phyloP scores from a whole-genome alignment of 805 yeast species.

The Ogataea glucozyma region DNA sequence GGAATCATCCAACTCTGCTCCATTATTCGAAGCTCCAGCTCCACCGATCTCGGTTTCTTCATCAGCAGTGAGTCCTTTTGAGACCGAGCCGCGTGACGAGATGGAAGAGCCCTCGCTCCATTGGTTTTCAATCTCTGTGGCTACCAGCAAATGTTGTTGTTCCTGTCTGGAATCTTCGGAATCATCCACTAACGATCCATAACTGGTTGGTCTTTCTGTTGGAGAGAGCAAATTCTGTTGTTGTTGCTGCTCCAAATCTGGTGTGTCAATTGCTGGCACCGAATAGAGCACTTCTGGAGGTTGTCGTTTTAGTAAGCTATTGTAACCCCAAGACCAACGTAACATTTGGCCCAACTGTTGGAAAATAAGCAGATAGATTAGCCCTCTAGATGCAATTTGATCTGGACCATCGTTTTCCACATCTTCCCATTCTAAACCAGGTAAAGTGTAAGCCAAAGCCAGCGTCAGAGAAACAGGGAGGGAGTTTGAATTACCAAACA shows the following conservation, averaged over 20 bases:
- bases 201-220: constrained; percentile 18
- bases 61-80: constrained; percentile 14
- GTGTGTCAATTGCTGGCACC: constrained; percentile 9
- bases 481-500: constrained; percentile 93
- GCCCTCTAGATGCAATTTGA: constrained; percentile 76
- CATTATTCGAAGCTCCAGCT: neutral
- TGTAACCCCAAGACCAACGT: constrained; percentile 89
- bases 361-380: constrained; percentile 68
- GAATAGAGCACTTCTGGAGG: constrained; percentile 37
- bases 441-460: constrained; percentile 73
- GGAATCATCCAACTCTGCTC: too few species aligned
- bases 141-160: constrained; percentile 5
- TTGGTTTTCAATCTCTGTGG: constrained; percentile 15
- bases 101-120: constrained; percentile 32
- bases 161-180: constrained; percentile 4
- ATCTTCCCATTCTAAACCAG: constrained; percentile 75
- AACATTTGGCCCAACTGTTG: constrained; percentile 83
- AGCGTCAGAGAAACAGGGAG: constrained; percentile 89
- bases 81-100: constrained; percentile 20
- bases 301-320: constrained; percentile 60
- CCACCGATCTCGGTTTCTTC: constrained; percentile 13
- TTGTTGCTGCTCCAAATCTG: constrained; percentile 21
- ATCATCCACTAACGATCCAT: constrained; percentile 19
- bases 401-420: constrained; percentile 64
- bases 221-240: neutral